Evolutionary conservation across 345 rosid genomes (phyloP).

Genomic region (Eucalyptus erythrocorys): DNA sequence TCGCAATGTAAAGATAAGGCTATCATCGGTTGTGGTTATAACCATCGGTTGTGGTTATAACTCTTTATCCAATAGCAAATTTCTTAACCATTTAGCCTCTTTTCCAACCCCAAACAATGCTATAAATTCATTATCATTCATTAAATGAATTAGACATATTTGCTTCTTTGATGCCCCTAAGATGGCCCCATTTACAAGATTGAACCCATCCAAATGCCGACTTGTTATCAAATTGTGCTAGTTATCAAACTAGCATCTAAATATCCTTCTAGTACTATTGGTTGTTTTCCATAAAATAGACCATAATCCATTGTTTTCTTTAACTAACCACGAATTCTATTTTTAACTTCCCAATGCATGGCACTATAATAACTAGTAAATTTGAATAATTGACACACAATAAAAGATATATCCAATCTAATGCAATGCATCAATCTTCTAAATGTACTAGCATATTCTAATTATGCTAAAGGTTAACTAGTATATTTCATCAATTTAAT

Average conservation of each 20-base stretch:
- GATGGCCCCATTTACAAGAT: not conserved
- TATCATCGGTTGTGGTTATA: not conserved
- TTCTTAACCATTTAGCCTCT: not conserved
- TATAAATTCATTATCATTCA: not conserved
- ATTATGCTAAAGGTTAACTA: not conserved
- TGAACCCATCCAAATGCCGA: not conserved
- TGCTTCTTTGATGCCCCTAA: not conserved
- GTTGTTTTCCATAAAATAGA: too few species aligned
- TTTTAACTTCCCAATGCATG: not conserved
- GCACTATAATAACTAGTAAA: not conserved
- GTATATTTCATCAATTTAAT: not conserved
- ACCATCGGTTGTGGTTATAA: not conserved
- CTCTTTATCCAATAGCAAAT: not conserved
- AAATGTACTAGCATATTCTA: not conserved
- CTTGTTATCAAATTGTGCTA: too few species aligned
- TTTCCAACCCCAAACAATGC: accelerated
- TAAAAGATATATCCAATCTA: not conserved
- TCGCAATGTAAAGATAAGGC: not conserved
- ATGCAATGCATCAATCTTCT: not conserved
- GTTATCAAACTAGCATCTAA: not conserved
- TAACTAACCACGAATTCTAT: accelerated
- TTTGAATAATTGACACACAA: not conserved
- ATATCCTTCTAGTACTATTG: not conserved
- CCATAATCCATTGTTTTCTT: too few species aligned
- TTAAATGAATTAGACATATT: too few species aligned